Percentiles rank a stretch among this genome's conserved stretches.
Conservation (phyloP, 1,139 yeast species). For the Candida freyschussii region DNA sequence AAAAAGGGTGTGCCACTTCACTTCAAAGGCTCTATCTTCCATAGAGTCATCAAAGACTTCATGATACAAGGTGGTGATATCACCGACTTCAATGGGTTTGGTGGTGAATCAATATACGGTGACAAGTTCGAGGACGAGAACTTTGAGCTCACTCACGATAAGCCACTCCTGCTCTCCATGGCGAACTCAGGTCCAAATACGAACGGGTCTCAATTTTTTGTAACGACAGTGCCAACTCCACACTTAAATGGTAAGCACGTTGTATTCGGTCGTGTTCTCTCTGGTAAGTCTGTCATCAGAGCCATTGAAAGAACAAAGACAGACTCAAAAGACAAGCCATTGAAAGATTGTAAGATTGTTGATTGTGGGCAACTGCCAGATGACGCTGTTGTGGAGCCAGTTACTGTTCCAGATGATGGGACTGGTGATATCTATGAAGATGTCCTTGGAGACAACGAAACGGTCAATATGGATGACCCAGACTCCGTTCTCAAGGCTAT, state of each 20-base stretch:
- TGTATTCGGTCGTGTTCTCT: constrained; percentile 84
- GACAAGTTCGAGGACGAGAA: constrained; percentile 94
- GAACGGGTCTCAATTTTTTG: constrained; percentile 92
- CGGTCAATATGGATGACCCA: constrained; percentile 54
- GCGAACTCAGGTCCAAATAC: constrained; percentile 96
- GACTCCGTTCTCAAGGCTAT: constrained; percentile 66
- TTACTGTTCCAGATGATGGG: constrained; percentile 56
- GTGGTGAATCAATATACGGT: constrained; percentile 94
- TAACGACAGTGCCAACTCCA: constrained; percentile 80
- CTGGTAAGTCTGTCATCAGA: constrained; percentile 80
- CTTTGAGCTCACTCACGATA: constrained; percentile 68
- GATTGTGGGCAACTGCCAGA: constrained; percentile 74
- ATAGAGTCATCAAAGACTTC: constrained; percentile 84
- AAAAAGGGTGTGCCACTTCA: constrained; percentile 57
- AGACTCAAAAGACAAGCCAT: constrained; percentile 60
- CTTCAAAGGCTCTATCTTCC: constrained; percentile 81
- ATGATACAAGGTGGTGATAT: constrained; percentile 98
- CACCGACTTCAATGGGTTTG: constrained; percentile 84
- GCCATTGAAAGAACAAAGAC: constrained; percentile 68
- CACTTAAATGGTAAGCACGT: constrained; percentile 94
- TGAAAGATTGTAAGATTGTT: constrained; percentile 59
- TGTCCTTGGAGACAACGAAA: constrained; percentile 65
- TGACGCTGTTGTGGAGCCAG: constrained; percentile 45
- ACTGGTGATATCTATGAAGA: constrained; percentile 86
- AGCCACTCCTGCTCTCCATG: constrained; percentile 89